Evolutionary conservation across 805 yeast species (phyloP), one percentile per base, ranked within the genome.

Genomic region (Candida ulmi): DNA sequence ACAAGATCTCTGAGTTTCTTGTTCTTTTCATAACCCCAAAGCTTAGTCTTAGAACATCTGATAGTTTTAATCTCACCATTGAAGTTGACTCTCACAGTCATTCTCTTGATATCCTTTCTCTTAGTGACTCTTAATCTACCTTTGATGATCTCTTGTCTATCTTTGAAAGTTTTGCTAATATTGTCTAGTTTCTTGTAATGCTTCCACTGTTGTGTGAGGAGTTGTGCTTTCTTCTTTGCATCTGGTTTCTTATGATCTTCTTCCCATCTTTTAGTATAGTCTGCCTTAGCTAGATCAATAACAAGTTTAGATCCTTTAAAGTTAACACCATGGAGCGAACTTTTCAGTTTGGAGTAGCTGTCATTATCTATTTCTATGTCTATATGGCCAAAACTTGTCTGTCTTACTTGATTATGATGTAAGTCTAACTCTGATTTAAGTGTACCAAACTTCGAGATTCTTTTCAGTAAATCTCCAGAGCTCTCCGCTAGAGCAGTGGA

Each of bases 11-110:
- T 69, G 3, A 71, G 57, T 3, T 71, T 66, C 51, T 74, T 81
- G 46, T 76, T 72, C 63, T 84, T 85, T 48, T 84, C 88, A 44
- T 77, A 72, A 3, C 98, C 98, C 99, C 99, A 91, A 30, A 93
- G 70, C 57, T 88, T 88, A 25, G 81, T 77, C 62, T 88, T 88
- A 50, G 72, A 73, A 48, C 81, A 67, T 50, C 75, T 76, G 41
- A 83, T 61, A 5, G 68, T 66, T 58, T 75, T 79, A 38, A 76
- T 61, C 34, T 62, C 72, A 7, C 81, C 87, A 51, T 73, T 77
- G 42, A 74, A 69, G 44, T 66, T 68, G 3, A 83, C 71, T 49
- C 97, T 71, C 46, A 86, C 68, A 0, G 95, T 80, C 46, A 80
- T 74, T 33, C 40, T 65, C 40, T 72, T 71, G 29, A 72, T 45